Conservation (phyloP, 2,329 filamentous ascomycete genomes). For the Gnomoniopsis smithogilvyi region DNA sequence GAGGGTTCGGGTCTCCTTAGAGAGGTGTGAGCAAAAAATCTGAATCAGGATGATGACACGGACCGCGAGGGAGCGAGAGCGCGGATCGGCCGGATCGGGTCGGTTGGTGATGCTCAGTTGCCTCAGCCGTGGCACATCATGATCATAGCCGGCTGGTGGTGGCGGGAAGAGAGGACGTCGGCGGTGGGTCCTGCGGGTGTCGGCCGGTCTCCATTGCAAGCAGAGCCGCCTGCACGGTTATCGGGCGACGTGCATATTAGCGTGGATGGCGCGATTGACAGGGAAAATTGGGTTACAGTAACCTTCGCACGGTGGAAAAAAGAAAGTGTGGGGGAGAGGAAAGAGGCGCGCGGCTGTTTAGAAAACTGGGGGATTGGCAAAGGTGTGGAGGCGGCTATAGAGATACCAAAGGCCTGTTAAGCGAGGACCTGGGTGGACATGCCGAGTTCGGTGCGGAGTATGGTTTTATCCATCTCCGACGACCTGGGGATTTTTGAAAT, state of each 20-base stretch:
- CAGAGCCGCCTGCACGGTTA: constrained; percentile 18
- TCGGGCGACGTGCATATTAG: constrained; percentile 17
- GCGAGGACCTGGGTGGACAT: neutral
- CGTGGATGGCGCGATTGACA: constrained; percentile 13
- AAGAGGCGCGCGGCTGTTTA: constrained; percentile 2
- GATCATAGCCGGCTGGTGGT: neutral
- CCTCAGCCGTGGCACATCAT: neutral
- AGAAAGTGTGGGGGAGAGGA: neutral
- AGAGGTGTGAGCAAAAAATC: no score
- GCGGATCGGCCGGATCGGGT: neutral
- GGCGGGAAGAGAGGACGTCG: constrained; percentile 15
- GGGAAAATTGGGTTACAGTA: neutral
- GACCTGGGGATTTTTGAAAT: neutral
- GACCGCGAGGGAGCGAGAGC: no score
- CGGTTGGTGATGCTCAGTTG: neutral
- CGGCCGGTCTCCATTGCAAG: constrained; percentile 8
- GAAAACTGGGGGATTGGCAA: no score
- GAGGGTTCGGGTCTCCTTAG: neutral
- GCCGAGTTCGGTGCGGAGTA: neutral
- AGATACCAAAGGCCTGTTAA: neutral
- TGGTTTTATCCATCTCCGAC: neutral
- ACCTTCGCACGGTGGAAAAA: neutral
- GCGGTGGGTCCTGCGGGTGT: constrained; percentile 12
- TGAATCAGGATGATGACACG: no score
- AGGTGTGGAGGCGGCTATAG: neutral